These are phyloP conservation scores for Irpex sp. DNA, from an alignment of 1,284 basidiomycete species.

Conservation along the genomic window DNA sequence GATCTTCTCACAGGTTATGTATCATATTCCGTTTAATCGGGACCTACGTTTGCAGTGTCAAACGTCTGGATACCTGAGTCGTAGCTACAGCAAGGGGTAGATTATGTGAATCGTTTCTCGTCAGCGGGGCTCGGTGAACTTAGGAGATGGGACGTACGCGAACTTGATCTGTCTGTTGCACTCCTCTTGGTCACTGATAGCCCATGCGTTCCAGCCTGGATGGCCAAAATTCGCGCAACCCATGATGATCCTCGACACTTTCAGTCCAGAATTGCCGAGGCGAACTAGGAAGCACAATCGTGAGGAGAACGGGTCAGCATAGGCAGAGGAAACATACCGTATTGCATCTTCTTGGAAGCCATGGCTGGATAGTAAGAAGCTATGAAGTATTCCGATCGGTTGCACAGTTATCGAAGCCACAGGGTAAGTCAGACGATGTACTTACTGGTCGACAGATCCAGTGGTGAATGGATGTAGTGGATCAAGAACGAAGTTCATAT, in stretches of 20 bases:
- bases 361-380: background rate
- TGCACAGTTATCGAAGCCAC: too few species aligned
- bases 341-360: background rate
- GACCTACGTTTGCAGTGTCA: slow-evolving; percentile 43
- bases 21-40: background rate
- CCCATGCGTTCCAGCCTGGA: slow-evolving; percentile 30
- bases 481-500: too few species aligned
- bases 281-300: slow-evolving; percentile 24
- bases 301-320: background rate
- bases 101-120: background rate
- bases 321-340: background rate
- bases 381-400: too few species aligned
- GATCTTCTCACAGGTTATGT: background rate
- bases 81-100: slow-evolving; percentile 15
- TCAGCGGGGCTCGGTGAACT: background rate
- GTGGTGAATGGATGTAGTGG: too few species aligned
- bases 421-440: too few species aligned
- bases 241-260: slow-evolving; percentile 38
- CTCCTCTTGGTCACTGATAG: slow-evolving; percentile 32
- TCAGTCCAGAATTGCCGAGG: slow-evolving; percentile 36
- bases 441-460: too few species aligned
- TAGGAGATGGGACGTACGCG: slow-evolving; percentile 24
- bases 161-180: slow-evolving; percentile 32
- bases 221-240: slow-evolving; percentile 36
- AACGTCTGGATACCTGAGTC: slow-evolving; percentile 47